Conservation (phyloP, 2,329 filamentous ascomycete genomes). For the Xylaria hypoxylon region DNA sequence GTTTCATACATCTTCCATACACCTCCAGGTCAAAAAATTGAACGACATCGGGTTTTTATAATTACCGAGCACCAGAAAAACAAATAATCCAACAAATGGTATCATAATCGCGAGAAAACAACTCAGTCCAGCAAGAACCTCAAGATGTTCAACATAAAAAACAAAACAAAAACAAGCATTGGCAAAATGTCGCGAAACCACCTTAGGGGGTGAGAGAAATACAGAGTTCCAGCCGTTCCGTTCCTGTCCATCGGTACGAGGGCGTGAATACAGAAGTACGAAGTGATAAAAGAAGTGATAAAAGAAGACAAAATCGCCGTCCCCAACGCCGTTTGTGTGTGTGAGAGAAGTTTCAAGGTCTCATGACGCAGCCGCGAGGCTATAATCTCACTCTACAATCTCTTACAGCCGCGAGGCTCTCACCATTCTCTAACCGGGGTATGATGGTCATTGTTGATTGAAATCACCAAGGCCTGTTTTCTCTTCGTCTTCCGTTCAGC, state of each 20-base stretch:
- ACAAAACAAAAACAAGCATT: neutral
- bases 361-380: constrained; percentile 41
- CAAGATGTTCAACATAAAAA: constrained; percentile 8
- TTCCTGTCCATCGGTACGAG: constrained; percentile 1
- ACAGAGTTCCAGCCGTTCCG: constrained; percentile 4
- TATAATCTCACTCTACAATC: constrained; percentile 38
- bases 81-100: constrained; percentile 34
- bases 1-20: neutral
- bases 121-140: constrained; percentile 5
- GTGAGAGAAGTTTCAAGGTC: constrained; percentile 24
- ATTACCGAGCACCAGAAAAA: neutral
- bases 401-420: constrained; percentile 40
- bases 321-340: constrained; percentile 34
- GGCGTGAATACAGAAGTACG: constrained; percentile 1
- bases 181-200: constrained; percentile 3
- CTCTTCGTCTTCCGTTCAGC: constrained; percentile 2
- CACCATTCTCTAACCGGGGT: constrained; percentile 35
- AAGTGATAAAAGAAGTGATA: constrained; percentile 8
- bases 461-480: constrained; percentile 16
- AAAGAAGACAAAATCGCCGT: constrained; percentile 12
- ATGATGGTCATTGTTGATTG: constrained; percentile 24
- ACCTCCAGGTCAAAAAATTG: neutral
- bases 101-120: constrained; percentile 33
- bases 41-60: constrained; percentile 2
- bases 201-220: neutral